Conservation (phyloP, 2,329 filamentous ascomycete species). For the Clarireedia sp. region DNA sequence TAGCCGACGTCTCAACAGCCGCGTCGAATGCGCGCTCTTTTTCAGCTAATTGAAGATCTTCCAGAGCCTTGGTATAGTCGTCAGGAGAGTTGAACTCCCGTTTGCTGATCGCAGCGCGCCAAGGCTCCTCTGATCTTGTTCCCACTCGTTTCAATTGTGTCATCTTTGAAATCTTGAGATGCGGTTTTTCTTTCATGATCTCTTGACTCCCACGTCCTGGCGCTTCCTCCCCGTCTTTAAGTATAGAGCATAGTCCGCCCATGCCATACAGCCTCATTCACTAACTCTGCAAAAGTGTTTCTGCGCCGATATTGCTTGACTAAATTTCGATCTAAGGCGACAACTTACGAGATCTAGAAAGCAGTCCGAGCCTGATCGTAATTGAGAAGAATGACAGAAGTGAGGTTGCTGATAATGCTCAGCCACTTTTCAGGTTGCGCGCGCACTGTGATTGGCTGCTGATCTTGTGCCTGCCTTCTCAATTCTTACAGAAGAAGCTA, state of each 20-base stretch:
- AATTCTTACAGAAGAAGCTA: constrained; percentile 1
- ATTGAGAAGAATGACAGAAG: neutral
- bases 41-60: constrained; percentile 20
- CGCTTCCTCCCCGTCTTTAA: constrained; percentile 25
- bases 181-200: constrained; percentile 9
- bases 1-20: constrained; percentile 16
- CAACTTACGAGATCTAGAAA: too few species aligned
- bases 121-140: constrained; percentile 12
- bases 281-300: neutral
- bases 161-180: constrained; percentile 24
- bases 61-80: constrained; percentile 19
- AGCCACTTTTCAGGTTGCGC: constrained; percentile 7
- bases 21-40: constrained; percentile 26
- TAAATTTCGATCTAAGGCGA: neutral
- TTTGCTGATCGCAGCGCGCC: constrained; percentile 12
- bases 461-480: constrained; percentile 1
- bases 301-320: neutral
- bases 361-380: neutral
- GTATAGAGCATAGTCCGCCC: constrained; percentile 24
- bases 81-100: constrained; percentile 15
- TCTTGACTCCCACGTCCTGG: constrained; percentile 18
- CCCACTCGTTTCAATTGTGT: constrained; percentile 13
- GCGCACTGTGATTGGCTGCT: constrained; percentile 1
- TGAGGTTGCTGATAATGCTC: constrained; percentile 6
- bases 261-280: constrained; percentile 15